These are phyloP conservation scores for Claviceps cyperi DNA, from an alignment of 2,329 filamentous ascomycete genomes.

Conservation along the genomic window DNA sequence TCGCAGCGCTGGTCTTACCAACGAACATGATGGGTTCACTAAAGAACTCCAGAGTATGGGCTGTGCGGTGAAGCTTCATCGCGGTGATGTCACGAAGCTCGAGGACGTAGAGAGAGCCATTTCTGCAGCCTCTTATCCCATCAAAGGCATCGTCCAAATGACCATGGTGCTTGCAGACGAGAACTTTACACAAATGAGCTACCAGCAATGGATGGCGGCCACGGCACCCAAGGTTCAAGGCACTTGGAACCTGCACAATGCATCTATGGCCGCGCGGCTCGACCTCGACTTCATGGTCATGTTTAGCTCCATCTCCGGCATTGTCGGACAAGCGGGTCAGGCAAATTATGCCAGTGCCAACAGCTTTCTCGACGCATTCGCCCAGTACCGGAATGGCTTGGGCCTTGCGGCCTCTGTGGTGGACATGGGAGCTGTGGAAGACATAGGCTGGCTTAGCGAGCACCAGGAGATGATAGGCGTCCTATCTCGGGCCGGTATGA, in stretches of 20 bases:
- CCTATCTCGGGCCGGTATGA: neutral
- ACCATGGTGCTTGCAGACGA: slow-evolving; percentile 19
- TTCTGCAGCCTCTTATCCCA: slow-evolving; percentile 7
- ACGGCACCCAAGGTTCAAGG: slow-evolving; percentile 19
- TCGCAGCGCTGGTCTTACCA: slow-evolving; percentile 2
- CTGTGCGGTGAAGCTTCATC: slow-evolving; percentile 9
- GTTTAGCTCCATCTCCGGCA: slow-evolving; percentile 20
- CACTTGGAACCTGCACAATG: slow-evolving; percentile 22
- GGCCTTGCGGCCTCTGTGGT: neutral
- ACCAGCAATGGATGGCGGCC: slow-evolving; percentile 15
- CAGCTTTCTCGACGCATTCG: slow-evolving; percentile 24
- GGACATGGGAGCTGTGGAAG: slow-evolving; percentile 1
- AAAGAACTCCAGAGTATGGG: slow-evolving; percentile 10
- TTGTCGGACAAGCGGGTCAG: slow-evolving; percentile 22
- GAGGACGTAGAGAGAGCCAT: slow-evolving; percentile 5
- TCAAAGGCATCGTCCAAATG: slow-evolving; percentile 21
- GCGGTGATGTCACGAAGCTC: slow-evolving; percentile 4
- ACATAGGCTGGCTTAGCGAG: neutral
- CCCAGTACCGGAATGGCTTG: slow-evolving; percentile 11
- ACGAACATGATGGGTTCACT: slow-evolving; percentile 4
- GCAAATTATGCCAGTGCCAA: slow-evolving; percentile 28
- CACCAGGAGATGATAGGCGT: neutral
- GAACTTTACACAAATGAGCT: slow-evolving; percentile 19
- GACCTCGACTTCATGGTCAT: slow-evolving; percentile 24
- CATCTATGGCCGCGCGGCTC: neutral